Base-by-base conservation (phyloP, 225 moss, liverwort and hornwort species). In the Bryum argenteum region DNA sequence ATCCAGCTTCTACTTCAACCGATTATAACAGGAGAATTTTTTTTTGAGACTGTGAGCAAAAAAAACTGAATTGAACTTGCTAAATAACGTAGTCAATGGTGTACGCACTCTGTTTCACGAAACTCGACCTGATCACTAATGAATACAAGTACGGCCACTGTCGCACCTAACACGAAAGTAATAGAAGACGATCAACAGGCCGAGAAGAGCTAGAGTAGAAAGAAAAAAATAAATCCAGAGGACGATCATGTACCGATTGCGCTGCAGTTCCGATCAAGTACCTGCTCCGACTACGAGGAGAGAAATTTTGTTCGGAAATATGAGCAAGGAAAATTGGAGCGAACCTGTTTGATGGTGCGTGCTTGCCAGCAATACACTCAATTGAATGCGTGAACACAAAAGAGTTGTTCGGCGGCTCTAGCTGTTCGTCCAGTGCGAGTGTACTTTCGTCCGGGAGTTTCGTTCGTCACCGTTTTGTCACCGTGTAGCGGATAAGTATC, bases 311-410 rank as follows among this genome's bases (percentile, higher is more conserved):
- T 2, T 37, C 19, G 20, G 44, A 55, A 50, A 38, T n/a, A 18
- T 40, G 63, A 33, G 43, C 11, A 37, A 60, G 50, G 13, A 13
- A 4, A 18, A 3, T 48, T 14, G 39, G 54, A 38, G 41, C 74
- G 50, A 16, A 58, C 74, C 74, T 74, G 63, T 14, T 47, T 1
- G 0, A 48, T 48, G 17, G 61, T 71, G 22, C 1, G 1, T 3
- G 6, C 21, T 71, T 38, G 40, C 48, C 71, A 71, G 71, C 71
- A 37, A 20, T 39, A 60, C 21, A 71, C 40, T 16, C 61, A 61
- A 71, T 22, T 7, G 71, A 33, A 60, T 37, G 21, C 71, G 61
- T 15, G 16, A 60, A 60, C 60, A 48, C 59, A 48, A 16, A 12
- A 17, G 50, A 47, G 8, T 16, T 38, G 15, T 20, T 33, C 33